Percentiles rank a stretch among this genome's conserved stretches.
phyloP scores from a whole-genome alignment of 2,329 filamentous ascomycete genomes.

The Lasiodiplodia sp. region DNA sequence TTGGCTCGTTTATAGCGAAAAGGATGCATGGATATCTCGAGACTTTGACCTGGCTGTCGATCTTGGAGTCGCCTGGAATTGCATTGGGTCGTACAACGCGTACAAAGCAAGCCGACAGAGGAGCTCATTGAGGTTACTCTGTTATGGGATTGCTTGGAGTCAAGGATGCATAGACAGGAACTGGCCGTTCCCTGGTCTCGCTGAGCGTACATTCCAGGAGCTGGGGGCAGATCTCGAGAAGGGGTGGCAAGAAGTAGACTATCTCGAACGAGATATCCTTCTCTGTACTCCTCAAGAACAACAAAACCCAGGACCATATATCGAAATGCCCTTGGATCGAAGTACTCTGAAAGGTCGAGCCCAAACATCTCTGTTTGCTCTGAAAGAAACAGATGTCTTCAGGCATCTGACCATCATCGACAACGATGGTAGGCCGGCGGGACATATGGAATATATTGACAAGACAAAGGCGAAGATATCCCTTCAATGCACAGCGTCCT shows the following conservation, averaged over 20 bases:
- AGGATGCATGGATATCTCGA: too few species aligned
- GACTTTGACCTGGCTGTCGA: too few species aligned
- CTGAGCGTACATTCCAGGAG: background rate
- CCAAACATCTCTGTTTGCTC: background rate
- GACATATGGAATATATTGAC: background rate
- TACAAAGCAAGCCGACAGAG: too few species aligned
- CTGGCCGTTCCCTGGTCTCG: background rate
- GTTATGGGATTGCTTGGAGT: background rate
- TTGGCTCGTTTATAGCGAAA: background rate
- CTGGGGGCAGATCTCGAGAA: background rate
- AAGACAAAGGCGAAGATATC: background rate
- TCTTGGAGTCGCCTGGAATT: too few species aligned
- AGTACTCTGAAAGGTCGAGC: background rate
- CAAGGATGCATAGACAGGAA: background rate
- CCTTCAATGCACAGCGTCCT: background rate
- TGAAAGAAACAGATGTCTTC: too few species aligned
- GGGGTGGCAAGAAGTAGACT: too few species aligned
- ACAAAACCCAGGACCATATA: background rate
- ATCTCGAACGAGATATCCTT: too few species aligned
- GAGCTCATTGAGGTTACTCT: background rate
- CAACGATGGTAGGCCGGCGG: background rate
- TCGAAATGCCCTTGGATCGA: background rate
- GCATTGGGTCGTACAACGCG: too few species aligned
- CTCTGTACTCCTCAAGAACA: background rate
- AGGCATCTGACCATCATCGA: too few species aligned